A percentile compares a stretch with the other conserved stretches of the same genome.
These are phyloP conservation scores for Globisporangium nodosum DNA, from an alignment of 352 stramenopile species.

Conservation along the genomic window DNA sequence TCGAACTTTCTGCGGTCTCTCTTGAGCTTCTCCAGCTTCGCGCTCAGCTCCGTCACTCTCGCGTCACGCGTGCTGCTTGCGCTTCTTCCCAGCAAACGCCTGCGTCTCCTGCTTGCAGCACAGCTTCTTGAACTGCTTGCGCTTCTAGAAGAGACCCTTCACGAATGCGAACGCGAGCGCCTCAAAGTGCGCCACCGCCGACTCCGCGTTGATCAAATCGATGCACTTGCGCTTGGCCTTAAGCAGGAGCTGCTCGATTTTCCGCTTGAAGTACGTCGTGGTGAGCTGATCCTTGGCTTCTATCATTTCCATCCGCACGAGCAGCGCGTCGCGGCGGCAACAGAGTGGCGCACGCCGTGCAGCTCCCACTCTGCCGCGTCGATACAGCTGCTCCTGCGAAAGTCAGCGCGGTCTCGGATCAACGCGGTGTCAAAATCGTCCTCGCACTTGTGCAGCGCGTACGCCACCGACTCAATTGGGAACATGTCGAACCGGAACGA, in stretches of 20 bases:
- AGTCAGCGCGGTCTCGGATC: slow-evolving; percentile 17
- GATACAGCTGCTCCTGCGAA: slow-evolving; percentile 48
- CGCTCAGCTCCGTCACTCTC: slow-evolving; percentile 21
- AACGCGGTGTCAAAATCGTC: slow-evolving; percentile 46
- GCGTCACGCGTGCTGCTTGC: slow-evolving; percentile 28
- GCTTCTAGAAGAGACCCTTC: slow-evolving; percentile 23
- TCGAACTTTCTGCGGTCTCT: slow-evolving; percentile 20
- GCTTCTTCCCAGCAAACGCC: slow-evolving; percentile 20
- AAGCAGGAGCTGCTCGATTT: slow-evolving; percentile 37
- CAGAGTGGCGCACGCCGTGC: slow-evolving; percentile 26
- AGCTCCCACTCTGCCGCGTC: slow-evolving; percentile 24
- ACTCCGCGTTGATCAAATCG: slow-evolving; percentile 55
- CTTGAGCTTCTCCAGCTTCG: slow-evolving; percentile 21
- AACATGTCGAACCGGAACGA: slow-evolving; percentile 24
- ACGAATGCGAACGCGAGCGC: slow-evolving; percentile 22
- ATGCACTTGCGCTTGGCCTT: slow-evolving; percentile 57
- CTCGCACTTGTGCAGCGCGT: slow-evolving; percentile 48
- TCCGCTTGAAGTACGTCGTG: slow-evolving; percentile 41
- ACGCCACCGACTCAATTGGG: slow-evolving; percentile 36
- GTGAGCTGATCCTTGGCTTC: slow-evolving; percentile 62
- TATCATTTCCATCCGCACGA: slow-evolving; percentile 59
- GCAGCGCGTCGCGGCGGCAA: slow-evolving; percentile 36
- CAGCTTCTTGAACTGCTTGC: slow-evolving; percentile 39
- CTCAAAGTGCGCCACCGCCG: slow-evolving; percentile 48
- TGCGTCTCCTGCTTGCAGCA: slow-evolving; percentile 18